Conservation (phyloP, 768 basidiomycete genomes). For the Tulasnella sp. region DNA sequence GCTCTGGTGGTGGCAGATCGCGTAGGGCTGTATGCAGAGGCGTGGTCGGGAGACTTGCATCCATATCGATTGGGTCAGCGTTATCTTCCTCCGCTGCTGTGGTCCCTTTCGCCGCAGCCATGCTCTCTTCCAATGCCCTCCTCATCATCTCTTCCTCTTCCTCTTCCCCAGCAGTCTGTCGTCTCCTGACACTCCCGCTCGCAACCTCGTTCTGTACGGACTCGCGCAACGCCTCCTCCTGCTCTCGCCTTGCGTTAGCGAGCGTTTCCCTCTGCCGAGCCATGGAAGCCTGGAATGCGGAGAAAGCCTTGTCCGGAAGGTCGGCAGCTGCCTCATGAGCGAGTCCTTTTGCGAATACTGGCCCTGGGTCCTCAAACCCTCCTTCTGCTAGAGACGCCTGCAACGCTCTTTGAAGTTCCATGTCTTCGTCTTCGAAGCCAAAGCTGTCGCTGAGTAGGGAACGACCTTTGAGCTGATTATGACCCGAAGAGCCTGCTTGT, state of each 20-base stretch:
- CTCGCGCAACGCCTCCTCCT: constrained; percentile 8
- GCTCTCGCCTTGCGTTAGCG: constrained; percentile 9
- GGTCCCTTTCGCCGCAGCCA: constrained; percentile 15
- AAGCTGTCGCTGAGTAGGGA: neutral
- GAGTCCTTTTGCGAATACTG: neutral
- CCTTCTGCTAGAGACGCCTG: constrained; percentile 30
- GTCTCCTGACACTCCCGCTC: neutral
- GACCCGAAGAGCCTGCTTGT: neutral
- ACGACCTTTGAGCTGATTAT: neutral
- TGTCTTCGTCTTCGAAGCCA: constrained; percentile 66
- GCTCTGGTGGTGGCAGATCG: constrained; percentile 14
- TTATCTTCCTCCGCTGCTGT: neutral
- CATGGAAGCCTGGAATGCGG: constrained; percentile 2
- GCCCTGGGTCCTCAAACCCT: neutral
- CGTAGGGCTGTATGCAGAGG: neutral
- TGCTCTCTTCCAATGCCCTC: constrained; percentile 17
- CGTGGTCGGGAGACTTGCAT: constrained; percentile 3
- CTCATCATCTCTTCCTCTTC: constrained; percentile 18
- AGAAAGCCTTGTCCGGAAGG: constrained; percentile 3
- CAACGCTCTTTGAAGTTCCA: constrained; percentile 75
- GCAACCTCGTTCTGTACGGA: constrained; percentile 5
- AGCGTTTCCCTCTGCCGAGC: constrained; percentile 8
- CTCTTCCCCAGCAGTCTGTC: constrained; percentile 11
- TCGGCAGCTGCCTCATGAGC: neutral
- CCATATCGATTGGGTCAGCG: neutral